Evolutionary conservation across 2,329 filamentous ascomycete genomes (phyloP).

Genomic region (Apiospora phragmitis): DNA sequence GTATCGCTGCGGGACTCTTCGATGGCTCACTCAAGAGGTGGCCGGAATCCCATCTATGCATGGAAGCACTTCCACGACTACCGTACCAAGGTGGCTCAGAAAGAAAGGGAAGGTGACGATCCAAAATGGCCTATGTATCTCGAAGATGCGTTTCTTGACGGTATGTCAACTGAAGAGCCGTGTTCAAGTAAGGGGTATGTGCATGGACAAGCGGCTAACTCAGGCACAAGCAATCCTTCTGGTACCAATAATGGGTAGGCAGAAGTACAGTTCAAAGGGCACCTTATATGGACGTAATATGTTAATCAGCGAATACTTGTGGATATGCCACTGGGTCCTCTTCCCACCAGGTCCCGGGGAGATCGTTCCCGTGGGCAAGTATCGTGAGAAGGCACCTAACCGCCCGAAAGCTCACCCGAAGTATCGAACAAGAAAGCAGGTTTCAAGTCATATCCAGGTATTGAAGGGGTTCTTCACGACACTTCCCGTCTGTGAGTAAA

Average conservation of each 20-base stretch:
- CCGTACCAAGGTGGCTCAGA: slow-evolving; percentile 64
- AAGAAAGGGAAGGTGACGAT: slow-evolving; percentile 59
- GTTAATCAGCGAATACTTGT: slow-evolving; percentile 69
- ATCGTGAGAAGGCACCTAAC: slow-evolving; percentile 33
- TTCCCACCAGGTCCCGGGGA: slow-evolving; percentile 44
- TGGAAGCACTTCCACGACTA: slow-evolving; percentile 66
- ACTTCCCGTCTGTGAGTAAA: slow-evolving; percentile 60
- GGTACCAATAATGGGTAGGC: slow-evolving; percentile 66
- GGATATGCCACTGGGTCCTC: slow-evolving; percentile 49
- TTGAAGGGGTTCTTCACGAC: slow-evolving; percentile 66
- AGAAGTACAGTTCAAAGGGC: slow-evolving; percentile 65
- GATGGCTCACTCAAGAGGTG: slow-evolving; percentile 33
- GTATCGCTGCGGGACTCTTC: slow-evolving; percentile 32
- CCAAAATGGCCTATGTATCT: slow-evolving; percentile 63
- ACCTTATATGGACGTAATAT: slow-evolving; percentile 69
- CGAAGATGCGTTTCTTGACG: slow-evolving; percentile 68
- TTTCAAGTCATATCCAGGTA: slow-evolving; percentile 72
- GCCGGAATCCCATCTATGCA: slow-evolving; percentile 60
- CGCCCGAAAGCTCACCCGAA: slow-evolving; percentile 26
- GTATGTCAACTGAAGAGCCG: slow-evolving; percentile 40
- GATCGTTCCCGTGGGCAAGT: slow-evolving; percentile 45
- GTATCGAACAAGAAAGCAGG: slow-evolving; percentile 56
- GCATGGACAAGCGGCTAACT: slow-evolving; percentile 21
- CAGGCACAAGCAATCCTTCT: slow-evolving; percentile 55
- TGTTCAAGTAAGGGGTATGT: not conserved